Percentiles rank a stretch among this genome's conserved stretches.
Evolutionary conservation across 2,329 filamentous ascomycete species (phyloP).

Genomic region (Neonectria magnoliae): DNA sequence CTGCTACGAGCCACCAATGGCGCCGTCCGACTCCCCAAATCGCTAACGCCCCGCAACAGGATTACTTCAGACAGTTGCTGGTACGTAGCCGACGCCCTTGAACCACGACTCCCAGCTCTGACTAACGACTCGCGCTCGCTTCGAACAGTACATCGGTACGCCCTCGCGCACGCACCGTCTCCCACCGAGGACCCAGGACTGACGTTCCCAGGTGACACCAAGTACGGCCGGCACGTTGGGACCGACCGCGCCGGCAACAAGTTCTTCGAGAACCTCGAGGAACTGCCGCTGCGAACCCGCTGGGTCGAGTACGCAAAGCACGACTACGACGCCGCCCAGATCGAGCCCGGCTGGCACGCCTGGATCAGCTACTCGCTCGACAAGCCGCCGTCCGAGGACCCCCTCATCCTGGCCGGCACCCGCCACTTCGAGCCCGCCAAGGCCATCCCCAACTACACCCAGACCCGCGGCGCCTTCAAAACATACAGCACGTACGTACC

Average conservation of each 20-base stretch:
- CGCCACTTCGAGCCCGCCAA: conserved; percentile 80
- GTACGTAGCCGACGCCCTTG: conserved; percentile 65
- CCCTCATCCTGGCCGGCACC: conserved; percentile 72
- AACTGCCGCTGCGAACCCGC: conserved; percentile 92
- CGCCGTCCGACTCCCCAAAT: conserved; percentile 2
- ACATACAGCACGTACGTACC: conserved; percentile 92
- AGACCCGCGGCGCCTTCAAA: conserved; percentile 83
- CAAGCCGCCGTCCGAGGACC: conserved; percentile 82
- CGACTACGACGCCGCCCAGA: conserved; percentile 83
- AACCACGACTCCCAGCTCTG: conserved; percentile 36
- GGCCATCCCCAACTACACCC: conserved; percentile 79
- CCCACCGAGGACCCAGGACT: conserved; percentile 22
- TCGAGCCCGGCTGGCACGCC: conserved; percentile 97
- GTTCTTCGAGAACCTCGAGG: conserved; percentile 95
- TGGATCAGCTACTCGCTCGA: conserved; percentile 97
- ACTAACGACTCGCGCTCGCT: conserved; percentile 33
- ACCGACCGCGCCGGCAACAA: conserved; percentile 95
- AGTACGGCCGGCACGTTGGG: conserved; percentile 86
- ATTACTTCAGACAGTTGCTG: conserved; percentile 92
- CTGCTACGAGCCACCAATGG: conserved; percentile 1
- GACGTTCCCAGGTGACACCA: conserved; percentile 85
- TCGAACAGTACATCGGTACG: conserved; percentile 66
- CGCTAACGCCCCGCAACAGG: conserved; percentile 61
- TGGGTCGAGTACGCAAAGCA: conserved; percentile 97
- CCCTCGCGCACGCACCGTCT: neutral